phyloP scores from a whole-genome alignment of 1,139 yeast genomes.

The Taphrina communis region DNA sequence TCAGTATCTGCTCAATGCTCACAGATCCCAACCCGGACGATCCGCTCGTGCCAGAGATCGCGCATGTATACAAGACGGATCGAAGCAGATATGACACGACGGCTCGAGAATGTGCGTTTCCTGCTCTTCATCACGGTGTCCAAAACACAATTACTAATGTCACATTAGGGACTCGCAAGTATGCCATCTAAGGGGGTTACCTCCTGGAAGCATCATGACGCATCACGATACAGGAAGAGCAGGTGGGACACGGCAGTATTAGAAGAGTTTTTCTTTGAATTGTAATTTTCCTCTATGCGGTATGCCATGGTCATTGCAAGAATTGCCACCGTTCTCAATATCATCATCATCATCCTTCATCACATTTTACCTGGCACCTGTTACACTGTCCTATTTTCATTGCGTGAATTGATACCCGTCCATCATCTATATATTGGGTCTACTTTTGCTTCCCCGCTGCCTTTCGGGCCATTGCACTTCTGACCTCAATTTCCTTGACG shows the following conservation, averaged over 20 bases:
- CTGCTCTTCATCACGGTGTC: too few relatives aligned
- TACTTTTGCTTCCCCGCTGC: conserved; percentile 46
- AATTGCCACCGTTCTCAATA: too few relatives aligned
- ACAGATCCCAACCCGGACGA: conserved; percentile 99
- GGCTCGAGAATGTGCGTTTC: conserved; percentile 93
- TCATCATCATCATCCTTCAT: too few relatives aligned
- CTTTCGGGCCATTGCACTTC: conserved; percentile 70
- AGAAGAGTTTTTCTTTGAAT: background rate
- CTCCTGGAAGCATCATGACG: conserved; percentile 4
- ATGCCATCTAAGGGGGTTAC: conserved; percentile 17
- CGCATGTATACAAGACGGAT: conserved; percentile 94
- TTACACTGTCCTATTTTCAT: too few relatives aligned
- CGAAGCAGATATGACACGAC: conserved; percentile 93
- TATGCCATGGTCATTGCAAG: background rate
- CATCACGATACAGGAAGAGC: conserved; percentile 20
- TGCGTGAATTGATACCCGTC: too few relatives aligned
- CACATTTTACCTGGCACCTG: too few relatives aligned
- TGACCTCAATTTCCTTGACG: conserved; percentile 68
- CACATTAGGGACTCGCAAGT: conserved; percentile 31
- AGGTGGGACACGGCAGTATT: background rate
- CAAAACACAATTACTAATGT: background rate
- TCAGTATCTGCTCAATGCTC: conserved; percentile 85
- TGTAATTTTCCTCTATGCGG: background rate
- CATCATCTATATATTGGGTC: background rate
- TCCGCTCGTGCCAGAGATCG: conserved; percentile 98